Percentiles rank a stretch among this genome's conserved stretches.
Conservation (phyloP, 345 rosid genomes). For the Excoecaria agallocha region DNA sequence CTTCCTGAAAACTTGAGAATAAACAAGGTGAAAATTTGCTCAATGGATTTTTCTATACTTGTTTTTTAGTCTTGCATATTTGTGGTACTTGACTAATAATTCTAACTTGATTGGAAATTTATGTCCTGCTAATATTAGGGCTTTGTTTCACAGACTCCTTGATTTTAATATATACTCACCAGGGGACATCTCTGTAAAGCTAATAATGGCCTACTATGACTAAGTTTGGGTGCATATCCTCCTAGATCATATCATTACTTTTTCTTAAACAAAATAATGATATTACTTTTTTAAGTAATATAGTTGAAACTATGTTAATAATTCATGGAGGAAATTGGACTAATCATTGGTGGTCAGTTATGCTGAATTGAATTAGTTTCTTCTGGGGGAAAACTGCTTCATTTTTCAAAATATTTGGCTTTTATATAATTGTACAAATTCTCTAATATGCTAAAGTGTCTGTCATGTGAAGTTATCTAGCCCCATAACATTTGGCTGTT, state of each 20-base stretch:
- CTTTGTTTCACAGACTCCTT: neutral
- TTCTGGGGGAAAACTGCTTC: neutral
- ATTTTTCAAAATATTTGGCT: neutral
- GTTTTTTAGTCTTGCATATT: neutral
- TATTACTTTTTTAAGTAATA: no score
- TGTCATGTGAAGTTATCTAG: neutral
- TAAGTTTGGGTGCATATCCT: neutral
- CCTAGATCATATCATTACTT: neutral
- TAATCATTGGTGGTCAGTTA: neutral
- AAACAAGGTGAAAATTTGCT: conserved; percentile 56
- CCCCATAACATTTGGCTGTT: neutral
- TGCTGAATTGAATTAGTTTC: neutral
- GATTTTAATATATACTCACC: neutral
- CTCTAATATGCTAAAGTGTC: neutral
- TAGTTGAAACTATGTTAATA: neutral
- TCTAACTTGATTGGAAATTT: neutral
- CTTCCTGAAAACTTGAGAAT: conserved; percentile 82
- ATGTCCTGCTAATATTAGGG: neutral
- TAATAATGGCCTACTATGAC: neutral
- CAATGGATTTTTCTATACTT: neutral
- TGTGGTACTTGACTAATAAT: neutral
- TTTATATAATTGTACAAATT: neutral
- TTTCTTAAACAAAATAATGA: no score
- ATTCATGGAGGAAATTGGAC: neutral
- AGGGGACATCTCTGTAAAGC: neutral